Evolutionary conservation across 257 asterid genomes (phyloP).

Genomic region (Lithospermum erythrorhizon): DNA sequence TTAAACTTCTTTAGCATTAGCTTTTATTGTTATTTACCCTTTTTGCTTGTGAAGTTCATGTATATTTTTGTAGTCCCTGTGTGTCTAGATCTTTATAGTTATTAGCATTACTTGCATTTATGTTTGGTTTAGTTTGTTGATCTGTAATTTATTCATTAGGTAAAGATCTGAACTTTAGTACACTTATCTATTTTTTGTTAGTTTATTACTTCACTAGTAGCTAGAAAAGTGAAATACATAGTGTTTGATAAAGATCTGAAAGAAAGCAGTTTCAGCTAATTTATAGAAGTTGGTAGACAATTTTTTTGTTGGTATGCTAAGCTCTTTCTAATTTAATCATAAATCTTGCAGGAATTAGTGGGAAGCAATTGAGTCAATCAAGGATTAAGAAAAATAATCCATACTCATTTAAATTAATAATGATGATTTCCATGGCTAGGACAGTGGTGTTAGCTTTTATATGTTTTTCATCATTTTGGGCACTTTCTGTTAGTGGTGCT

Average conservation of each 20-base stretch:
- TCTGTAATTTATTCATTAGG: background rate
- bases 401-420: no score
- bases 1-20: background rate
- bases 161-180: background rate
- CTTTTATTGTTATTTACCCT: no score
- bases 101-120: background rate
- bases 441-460: no score
- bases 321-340: background rate
- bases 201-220: background rate
- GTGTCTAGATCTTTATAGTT: background rate
- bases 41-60: background rate
- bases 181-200: background rate
- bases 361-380: background rate
- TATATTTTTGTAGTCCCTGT: background rate
- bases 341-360: background rate
- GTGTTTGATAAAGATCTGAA: no score
- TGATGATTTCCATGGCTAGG: no score
- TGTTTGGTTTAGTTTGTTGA: background rate
- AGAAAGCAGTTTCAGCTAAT: no score
- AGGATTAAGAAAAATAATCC: no score
- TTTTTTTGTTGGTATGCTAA: background rate
- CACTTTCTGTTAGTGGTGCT: background rate
- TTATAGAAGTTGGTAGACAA: no score
- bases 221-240: no score
- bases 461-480: no score